Percentiles rank a stretch among this genome's conserved stretches.
phyloP scores from a whole-genome alignment of 768 basidiomycete genomes.

The Amanita pseudoporphyria region DNA sequence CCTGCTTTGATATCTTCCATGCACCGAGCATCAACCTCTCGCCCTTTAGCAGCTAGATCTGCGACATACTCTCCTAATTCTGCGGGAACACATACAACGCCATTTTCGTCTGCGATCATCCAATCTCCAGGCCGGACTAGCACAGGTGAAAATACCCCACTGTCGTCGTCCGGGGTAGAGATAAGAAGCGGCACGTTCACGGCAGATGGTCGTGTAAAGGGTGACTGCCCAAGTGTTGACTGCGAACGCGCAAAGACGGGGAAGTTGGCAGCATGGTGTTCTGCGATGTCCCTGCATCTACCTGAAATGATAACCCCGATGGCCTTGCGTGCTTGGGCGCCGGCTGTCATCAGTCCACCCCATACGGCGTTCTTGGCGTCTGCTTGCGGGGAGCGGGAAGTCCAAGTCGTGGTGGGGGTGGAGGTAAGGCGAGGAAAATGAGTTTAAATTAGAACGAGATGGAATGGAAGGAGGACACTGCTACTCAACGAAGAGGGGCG shows the following conservation, averaged over 20 bases:
- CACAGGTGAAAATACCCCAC: constrained; percentile 40
- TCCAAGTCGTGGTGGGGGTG: constrained; percentile 7
- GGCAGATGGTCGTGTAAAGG: constrained; percentile 74
- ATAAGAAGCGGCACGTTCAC: constrained; percentile 59
- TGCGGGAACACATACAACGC: constrained; percentile 74
- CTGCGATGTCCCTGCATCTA: constrained; percentile 74
- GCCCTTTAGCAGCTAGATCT: constrained; percentile 45
- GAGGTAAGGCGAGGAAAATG: not conserved
- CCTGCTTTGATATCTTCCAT: constrained; percentile 70
- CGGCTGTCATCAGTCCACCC: constrained; percentile 89
- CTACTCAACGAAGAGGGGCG: constrained; percentile 56
- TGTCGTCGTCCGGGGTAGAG: constrained; percentile 20
- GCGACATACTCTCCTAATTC: constrained; percentile 44
- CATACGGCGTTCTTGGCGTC: constrained; percentile 78
- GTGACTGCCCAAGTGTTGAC: constrained; percentile 79
- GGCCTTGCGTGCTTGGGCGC: constrained; percentile 62
- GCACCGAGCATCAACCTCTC: constrained; percentile 60
- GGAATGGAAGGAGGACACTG: no score
- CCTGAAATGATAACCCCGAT: constrained; percentile 77
- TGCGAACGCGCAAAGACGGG: constrained; percentile 77
- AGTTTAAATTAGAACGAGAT: not conserved
- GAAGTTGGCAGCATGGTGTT: constrained; percentile 61
- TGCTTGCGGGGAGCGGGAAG: constrained; percentile 16
- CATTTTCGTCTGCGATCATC: constrained; percentile 83
- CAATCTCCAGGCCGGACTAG: constrained; percentile 67